These are phyloP conservation scores for Taphrina wiesneri DNA, from an alignment of 1,139 yeast genomes.

Conservation along the genomic window DNA sequence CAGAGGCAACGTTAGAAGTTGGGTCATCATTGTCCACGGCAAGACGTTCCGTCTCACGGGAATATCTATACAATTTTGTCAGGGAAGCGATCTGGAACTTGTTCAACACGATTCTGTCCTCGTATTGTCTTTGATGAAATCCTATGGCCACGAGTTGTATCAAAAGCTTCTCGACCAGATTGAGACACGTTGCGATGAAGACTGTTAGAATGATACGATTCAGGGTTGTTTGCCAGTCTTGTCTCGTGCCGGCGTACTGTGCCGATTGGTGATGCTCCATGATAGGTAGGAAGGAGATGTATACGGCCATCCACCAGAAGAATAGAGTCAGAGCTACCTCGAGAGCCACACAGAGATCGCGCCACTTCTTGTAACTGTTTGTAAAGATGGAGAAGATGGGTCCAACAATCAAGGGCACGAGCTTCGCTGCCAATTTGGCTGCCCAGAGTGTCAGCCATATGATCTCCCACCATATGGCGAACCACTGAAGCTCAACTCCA, in stretches of 20 bases:
- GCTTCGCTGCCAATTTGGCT: conserved; percentile 33
- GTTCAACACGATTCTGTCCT: conserved; percentile 47
- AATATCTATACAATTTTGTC: conserved; percentile 45
- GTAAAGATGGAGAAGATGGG: conserved; percentile 31
- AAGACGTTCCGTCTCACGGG: conserved; percentile 41
- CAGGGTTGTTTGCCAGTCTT: conserved; percentile 47
- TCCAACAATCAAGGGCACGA: conserved; percentile 32
- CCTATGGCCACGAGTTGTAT: conserved; percentile 50
- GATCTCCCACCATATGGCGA: conserved; percentile 36
- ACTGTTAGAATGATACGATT: conserved; percentile 48
- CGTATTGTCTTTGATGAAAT: conserved; percentile 50
- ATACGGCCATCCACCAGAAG: conserved; percentile 35
- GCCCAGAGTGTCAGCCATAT: conserved; percentile 37
- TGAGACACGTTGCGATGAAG: conserved; percentile 47
- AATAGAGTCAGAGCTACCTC: conserved; percentile 33
- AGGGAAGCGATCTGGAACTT: conserved; percentile 46
- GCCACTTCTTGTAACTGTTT: conserved; percentile 35
- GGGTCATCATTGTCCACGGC: conserved; percentile 31
- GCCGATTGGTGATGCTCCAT: conserved; percentile 28
- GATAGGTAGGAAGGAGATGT: conserved; percentile 35
- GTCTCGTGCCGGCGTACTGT: conserved; percentile 39
- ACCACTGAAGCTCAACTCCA: conserved; percentile 36
- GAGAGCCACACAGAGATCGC: conserved; percentile 31
- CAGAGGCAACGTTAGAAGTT: conserved; percentile 41
- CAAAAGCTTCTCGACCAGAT: conserved; percentile 47